Base-by-base conservation (phyloP, 805 yeast genomes). In the Scheffersomyces stipitis region DNA sequence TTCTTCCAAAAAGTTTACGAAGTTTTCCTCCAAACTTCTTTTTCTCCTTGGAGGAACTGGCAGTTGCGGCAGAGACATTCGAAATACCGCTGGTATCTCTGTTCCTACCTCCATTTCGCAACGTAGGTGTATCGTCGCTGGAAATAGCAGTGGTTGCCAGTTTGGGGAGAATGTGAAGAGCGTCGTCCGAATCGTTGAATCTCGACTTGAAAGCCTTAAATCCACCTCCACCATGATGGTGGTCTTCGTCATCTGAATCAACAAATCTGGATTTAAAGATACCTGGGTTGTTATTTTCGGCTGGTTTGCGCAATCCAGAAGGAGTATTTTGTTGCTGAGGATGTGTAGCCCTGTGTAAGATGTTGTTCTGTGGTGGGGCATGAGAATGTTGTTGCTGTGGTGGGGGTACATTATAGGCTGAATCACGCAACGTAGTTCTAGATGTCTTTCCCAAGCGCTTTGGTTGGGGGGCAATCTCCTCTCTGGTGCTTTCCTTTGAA, bases 171-270 rank as follows among this genome's bases (percentile, higher is more conserved):
- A 32, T 29, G 30, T 27, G 14, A 36, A 20, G 7, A 7, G 24
- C 62, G 18, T 61, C 64, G 28, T 60, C 64, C 2, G 67, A 61
- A 35, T 58, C 61, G 8, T 39, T 42, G 38, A 56, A 52, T 24
- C 65, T 48, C 5, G 66, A 58, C 30, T 42, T 42, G 41, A 55
- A 60, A 8, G 48, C 46, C 9, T 39, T 47, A 24, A 20, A 20
- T 20, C 31, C 31, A n/a, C 29, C 29, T 12, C 33, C 7, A 13
- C 26, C 5, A 15, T 32, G 20, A 4, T 26, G 22, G 10, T 36
- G 33, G 15, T 38, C 57, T 33, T 81, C 86, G 10, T 82, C 80
- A 49, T 81, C 86, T 3, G 85, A 79, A 51, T 82, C 88, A 4
- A 66, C 68, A 43, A 80, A 74, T 47, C 86, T 67, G 1, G 87